These are phyloP conservation scores for Microsporum ferrugineum DNA, from an alignment of 2,329 filamentous ascomycete genomes.

Conservation along the genomic window DNA sequence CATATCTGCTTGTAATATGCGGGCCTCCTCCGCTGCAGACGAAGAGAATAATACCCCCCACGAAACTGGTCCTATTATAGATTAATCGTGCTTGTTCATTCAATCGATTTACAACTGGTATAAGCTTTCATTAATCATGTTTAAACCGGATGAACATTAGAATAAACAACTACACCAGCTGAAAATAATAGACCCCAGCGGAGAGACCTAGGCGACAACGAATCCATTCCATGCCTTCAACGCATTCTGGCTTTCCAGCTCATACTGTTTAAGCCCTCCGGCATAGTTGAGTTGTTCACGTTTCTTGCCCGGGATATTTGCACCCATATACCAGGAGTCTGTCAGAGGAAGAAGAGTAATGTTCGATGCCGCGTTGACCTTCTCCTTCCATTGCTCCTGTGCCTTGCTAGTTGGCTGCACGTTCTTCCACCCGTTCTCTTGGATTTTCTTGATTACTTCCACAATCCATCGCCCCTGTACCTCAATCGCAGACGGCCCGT, in stretches of 20 bases:
- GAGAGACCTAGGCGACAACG: background rate
- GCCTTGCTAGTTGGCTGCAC: conserved; percentile 42
- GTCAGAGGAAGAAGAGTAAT: conserved; percentile 40
- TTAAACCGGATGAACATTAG: background rate
- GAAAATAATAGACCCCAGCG: background rate
- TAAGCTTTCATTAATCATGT: too few species aligned
- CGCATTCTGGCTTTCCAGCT: conserved; percentile 8
- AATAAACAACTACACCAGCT: background rate
- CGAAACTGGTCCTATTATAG: too few species aligned
- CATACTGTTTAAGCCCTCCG: conserved; percentile 16
- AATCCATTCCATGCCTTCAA: conserved; percentile 9
- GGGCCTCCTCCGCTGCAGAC: too few species aligned
- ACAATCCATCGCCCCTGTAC: conserved; percentile 47
- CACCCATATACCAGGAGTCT: conserved; percentile 46
- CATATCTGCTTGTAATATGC: too few species aligned
- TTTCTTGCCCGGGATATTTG: conserved; percentile 44
- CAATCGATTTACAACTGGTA: too few species aligned
- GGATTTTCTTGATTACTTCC: conserved; percentile 41
- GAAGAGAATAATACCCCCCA: too few species aligned
- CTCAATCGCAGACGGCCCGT: conserved; percentile 44
- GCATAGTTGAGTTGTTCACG: conserved; percentile 42
- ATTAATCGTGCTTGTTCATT: too few species aligned
- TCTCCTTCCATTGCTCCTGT: conserved; percentile 40
- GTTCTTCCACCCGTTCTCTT: conserved; percentile 37
- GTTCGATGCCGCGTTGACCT: conserved; percentile 37